A percentile compares a stretch with the other conserved stretches of the same genome.
These are phyloP conservation scores for Trametes meyenii DNA, from an alignment of 768 basidiomycete genomes.

Conservation along the genomic window DNA sequence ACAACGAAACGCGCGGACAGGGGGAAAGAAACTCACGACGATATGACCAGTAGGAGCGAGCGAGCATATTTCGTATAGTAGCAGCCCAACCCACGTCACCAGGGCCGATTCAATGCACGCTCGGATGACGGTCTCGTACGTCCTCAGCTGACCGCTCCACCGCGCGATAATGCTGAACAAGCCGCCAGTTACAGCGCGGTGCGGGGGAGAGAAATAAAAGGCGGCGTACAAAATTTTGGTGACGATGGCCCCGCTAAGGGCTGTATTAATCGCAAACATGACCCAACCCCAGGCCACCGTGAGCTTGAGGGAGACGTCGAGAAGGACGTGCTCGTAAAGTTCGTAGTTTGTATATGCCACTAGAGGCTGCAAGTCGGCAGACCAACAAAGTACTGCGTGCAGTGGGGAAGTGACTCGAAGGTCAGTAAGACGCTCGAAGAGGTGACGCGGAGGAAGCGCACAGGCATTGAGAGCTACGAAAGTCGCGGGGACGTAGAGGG, in stretches of 20 bases:
- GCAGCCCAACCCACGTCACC: constrained; percentile 32
- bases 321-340: constrained; percentile 20
- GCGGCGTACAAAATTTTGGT: constrained; percentile 25
- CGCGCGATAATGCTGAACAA: not conserved
- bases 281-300: constrained; percentile 33
- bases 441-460: constrained; percentile 6
- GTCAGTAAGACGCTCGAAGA: too few species aligned
- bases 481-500: constrained; percentile 23
- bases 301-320: constrained; percentile 25
- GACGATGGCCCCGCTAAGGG: constrained; percentile 28
- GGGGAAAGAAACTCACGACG: constrained; percentile 11
- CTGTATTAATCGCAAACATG: constrained; percentile 28
- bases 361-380: constrained; percentile 25
- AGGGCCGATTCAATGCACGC: constrained; percentile 30
- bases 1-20: not conserved
- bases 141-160: not conserved
- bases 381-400: constrained; percentile 27
- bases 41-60: constrained; percentile 27
- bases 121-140: constrained; percentile 10
- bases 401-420: not conserved
- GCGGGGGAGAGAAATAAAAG: not conserved
- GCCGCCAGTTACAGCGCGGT: not conserved
- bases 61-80: constrained; percentile 26
- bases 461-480: constrained; percentile 25
- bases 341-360: constrained; percentile 18